phyloP scores from a whole-genome alignment of 805 yeast species.

The Wickerhamiella dianesei region DNA sequence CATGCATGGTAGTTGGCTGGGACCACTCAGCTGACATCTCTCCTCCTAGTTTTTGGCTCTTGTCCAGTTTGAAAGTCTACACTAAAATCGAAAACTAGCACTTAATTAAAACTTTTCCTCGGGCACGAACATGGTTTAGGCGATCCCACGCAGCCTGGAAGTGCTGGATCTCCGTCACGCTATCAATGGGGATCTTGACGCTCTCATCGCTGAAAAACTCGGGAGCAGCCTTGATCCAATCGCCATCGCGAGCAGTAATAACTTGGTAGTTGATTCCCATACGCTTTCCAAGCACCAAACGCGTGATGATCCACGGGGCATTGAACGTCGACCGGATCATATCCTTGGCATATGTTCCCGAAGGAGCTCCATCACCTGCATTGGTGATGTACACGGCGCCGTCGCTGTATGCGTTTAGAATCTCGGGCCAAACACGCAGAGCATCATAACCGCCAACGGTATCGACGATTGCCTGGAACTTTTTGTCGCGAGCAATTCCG shows the following conservation, averaged over 20 bases:
- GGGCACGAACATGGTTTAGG: slow-evolving; percentile 35
- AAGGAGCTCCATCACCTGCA: slow-evolving; percentile 37
- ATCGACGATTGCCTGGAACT: slow-evolving; percentile 51
- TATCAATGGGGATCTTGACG: slow-evolving; percentile 39
- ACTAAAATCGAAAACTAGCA: neutral
- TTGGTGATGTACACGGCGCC: slow-evolving; percentile 41
- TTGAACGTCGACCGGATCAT: slow-evolving; percentile 4
- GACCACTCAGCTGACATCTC: neutral
- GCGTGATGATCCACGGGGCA: slow-evolving; percentile 18
- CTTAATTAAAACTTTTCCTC: slow-evolving; percentile 53
- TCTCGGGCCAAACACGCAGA: slow-evolving; percentile 30
- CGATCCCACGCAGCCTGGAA: slow-evolving; percentile 38
- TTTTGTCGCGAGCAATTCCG: slow-evolving; percentile 4
- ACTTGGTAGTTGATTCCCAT: slow-evolving; percentile 22
- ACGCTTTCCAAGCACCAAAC: slow-evolving; percentile 22
- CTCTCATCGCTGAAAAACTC: slow-evolving; percentile 36
- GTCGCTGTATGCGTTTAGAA: slow-evolving; percentile 34
- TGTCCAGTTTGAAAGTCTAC: neutral
- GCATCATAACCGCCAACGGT: slow-evolving; percentile 47
- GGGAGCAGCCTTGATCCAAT: slow-evolving; percentile 31
- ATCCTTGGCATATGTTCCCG: slow-evolving; percentile 5
- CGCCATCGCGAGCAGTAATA: slow-evolving; percentile 13
- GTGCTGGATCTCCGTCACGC: slow-evolving; percentile 39
- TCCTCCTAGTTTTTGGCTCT: neutral
- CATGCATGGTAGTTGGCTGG: neutral